Conservation (phyloP, 768 basidiomycete genomes). For the Termitomyces sp. region DNA sequence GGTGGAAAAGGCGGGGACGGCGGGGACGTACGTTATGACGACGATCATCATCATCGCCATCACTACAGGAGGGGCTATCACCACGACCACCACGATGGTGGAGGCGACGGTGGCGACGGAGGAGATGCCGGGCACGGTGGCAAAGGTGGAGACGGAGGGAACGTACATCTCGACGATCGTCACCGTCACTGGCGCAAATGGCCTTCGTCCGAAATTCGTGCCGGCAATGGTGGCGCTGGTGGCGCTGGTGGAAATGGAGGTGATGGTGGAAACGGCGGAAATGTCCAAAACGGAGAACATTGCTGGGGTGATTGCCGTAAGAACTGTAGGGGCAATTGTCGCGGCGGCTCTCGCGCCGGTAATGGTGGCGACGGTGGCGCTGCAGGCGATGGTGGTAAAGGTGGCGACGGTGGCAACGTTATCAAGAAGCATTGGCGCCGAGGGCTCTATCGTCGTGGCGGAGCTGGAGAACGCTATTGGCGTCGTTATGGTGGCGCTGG, state of each 20-base stretch:
- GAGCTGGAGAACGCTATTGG: background rate
- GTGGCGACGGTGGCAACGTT: background rate
- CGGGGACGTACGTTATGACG: background rate
- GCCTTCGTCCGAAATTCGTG: background rate
- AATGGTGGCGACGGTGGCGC: background rate
- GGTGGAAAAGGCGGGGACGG: background rate
- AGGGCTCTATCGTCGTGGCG: background rate
- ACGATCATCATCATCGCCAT: background rate
- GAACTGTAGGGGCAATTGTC: background rate
- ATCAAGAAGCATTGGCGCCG: background rate
- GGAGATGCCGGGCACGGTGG: background rate
- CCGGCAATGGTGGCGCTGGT: background rate
- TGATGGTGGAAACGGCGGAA: constrained; percentile 4
- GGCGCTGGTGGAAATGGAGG: background rate
- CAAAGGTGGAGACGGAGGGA: background rate
- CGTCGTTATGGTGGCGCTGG: background rate
- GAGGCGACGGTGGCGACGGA: background rate
- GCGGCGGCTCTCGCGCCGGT: background rate
- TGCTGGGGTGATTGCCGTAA: background rate
- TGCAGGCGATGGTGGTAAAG: background rate
- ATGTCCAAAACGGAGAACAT: background rate
- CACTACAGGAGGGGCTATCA: background rate
- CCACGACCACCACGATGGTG: background rate
- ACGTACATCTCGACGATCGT: background rate
- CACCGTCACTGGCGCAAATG: background rate